Evolutionary conservation across 768 basidiomycete genomes (phyloP).

Genomic region (Tricholoma sp.): DNA sequence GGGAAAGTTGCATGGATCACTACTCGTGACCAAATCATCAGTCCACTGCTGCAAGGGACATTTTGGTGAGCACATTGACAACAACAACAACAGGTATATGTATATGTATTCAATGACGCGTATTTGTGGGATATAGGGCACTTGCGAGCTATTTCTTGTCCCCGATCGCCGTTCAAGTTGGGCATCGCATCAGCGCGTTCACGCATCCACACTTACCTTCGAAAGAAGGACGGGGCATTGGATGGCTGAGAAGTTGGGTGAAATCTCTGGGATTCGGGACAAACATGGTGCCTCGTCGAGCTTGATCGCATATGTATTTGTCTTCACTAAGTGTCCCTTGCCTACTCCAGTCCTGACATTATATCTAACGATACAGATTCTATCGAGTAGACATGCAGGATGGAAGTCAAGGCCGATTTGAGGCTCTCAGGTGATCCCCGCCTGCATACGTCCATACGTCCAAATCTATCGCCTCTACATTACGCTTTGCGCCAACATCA

Average conservation of each 20-base stretch:
- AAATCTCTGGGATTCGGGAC: conserved; percentile 22
- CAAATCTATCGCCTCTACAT: no score
- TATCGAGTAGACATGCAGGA: background rate
- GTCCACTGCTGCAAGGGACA: conserved; percentile 62
- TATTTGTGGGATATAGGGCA: conserved; percentile 28
- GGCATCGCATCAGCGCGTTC: conserved; percentile 27
- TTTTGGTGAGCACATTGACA: conserved; percentile 50
- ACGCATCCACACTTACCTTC: conserved; percentile 16
- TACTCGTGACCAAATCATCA: conserved; percentile 61
- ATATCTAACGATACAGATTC: background rate
- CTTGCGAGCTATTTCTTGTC: conserved; percentile 40
- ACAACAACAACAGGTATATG: background rate
- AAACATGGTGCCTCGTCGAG: background rate
- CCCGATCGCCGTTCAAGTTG: conserved; percentile 32
- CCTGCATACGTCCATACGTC: no score
- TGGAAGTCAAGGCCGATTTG: background rate
- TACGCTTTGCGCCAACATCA: no score
- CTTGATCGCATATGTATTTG: background rate
- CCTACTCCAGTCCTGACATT: background rate
- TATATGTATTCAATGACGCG: background rate
- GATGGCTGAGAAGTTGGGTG: conserved; percentile 37
- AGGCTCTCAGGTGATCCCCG: background rate
- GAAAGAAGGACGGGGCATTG: conserved; percentile 35
- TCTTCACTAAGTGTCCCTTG: background rate
- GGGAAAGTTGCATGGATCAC: conserved; percentile 57